Percentiles rank a stretch among this genome's conserved stretches.
Conservation (phyloP, 2,329 filamentous ascomycete genomes). For the Aspergillus pseudotamarii region DNA sequence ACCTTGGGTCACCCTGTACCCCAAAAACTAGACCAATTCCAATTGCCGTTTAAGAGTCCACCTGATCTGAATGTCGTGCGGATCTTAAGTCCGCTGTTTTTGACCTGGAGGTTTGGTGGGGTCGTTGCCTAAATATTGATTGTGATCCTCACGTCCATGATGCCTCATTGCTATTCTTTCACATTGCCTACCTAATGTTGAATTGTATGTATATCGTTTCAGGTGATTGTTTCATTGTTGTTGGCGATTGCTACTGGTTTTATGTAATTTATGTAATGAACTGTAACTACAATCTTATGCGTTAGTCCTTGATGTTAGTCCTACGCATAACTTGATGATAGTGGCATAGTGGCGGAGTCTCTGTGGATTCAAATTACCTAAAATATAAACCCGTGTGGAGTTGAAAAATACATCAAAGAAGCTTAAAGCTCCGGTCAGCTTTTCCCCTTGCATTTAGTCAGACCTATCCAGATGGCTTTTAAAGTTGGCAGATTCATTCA, state of each 20-base stretch:
- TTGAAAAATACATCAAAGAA: conserved; percentile 11
- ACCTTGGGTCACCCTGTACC: neutral
- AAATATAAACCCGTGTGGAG: conserved; percentile 1
- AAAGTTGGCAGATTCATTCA: neutral
- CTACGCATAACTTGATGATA: neutral
- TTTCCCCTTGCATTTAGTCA: neutral
- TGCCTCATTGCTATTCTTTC: neutral
- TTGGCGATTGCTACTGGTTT: neutral
- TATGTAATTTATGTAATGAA: neutral
- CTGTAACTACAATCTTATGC: neutral
- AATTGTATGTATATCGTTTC: too few relatives aligned
- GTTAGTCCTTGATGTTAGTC: neutral
- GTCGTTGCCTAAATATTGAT: neutral
- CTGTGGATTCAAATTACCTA: neutral
- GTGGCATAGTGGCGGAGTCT: neutral
- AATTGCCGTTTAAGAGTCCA: neutral
- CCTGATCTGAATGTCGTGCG: neutral
- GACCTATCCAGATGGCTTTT: neutral
- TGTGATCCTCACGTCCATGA: neutral
- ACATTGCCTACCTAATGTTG: neutral
- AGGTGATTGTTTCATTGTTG: too few relatives aligned
- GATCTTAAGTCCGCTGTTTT: neutral
- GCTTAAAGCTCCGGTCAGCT: conserved; percentile 6
- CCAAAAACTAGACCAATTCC: neutral
- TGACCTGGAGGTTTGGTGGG: neutral